Conservation (phyloP, 1,284 basidiomycete genomes). For the Heimioporus retisporus region DNA sequence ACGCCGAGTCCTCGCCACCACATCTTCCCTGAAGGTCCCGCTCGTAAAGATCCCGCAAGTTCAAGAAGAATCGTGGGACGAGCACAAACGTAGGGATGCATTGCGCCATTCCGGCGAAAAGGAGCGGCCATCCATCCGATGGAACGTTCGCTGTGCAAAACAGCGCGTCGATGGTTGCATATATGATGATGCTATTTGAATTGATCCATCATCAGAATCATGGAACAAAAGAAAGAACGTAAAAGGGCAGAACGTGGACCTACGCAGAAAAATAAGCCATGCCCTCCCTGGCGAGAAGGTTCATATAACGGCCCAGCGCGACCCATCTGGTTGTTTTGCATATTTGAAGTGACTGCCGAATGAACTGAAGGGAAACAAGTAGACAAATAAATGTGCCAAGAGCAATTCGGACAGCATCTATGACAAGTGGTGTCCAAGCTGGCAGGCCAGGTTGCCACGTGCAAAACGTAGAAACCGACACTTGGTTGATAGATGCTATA, state of each 20-base stretch:
- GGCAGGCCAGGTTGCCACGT: not conserved
- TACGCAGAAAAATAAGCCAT: not conserved
- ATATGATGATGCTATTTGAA: not conserved
- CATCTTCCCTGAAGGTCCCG: not conserved
- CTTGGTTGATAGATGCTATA: not conserved
- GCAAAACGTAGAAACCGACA: not conserved
- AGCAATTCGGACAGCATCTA: not conserved
- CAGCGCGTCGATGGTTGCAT: not conserved
- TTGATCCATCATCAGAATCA: not conserved
- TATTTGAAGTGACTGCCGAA: not conserved
- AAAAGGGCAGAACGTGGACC: not conserved
- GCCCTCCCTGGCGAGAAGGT: not conserved
- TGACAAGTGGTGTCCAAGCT: not conserved
- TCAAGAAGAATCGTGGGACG: not conserved
- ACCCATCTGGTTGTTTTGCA: not conserved
- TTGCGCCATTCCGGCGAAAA: not conserved
- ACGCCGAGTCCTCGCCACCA: not conserved
- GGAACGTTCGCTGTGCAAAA: not conserved
- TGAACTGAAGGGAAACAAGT: not conserved
- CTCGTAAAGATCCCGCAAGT: not conserved
- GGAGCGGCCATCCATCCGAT: not conserved
- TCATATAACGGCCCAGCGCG: not conserved
- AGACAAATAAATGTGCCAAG: not conserved
- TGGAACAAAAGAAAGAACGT: not conserved
- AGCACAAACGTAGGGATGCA: not conserved